phyloP scores from a whole-genome alignment of 192 early-diverging fungal species.

The Rhizoclosmatium globosum region DNA sequence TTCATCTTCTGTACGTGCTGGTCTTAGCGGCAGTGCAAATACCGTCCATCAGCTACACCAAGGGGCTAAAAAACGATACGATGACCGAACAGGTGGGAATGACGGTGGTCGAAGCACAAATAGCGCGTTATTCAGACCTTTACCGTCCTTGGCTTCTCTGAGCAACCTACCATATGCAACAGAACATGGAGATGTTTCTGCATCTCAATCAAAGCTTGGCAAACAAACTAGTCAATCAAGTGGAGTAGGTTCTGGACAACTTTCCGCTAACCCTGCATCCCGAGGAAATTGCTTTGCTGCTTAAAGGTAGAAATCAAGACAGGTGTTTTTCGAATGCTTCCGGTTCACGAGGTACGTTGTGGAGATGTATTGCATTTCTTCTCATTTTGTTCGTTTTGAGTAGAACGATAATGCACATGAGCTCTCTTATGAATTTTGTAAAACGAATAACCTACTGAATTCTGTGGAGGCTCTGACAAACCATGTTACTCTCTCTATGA shows the following conservation, averaged over 20 bases:
- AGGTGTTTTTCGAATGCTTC: slow-evolving; percentile 55
- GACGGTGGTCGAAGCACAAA: not conserved
- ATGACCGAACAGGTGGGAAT: not conserved
- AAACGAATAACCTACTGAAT: slow-evolving; percentile 29
- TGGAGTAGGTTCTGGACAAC: too few relatives aligned
- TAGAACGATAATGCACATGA: slow-evolving; percentile 37
- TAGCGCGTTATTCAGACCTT: not conserved
- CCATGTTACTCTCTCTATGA: slow-evolving; percentile 26
- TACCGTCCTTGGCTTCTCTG: not conserved
- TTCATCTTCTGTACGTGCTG: too few relatives aligned
- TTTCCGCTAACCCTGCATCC: too few relatives aligned
- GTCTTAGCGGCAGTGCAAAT: not conserved
- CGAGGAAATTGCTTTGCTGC: slow-evolving; percentile 49
- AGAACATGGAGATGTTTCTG: not conserved
- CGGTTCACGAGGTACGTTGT: slow-evolving; percentile 49
- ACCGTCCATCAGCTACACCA: not conserved
- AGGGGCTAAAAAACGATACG: not conserved
- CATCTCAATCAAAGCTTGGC: too few relatives aligned
- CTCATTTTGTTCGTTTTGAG: not conserved
- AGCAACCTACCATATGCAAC: not conserved
- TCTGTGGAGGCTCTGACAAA: slow-evolving; percentile 30
- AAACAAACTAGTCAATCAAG: too few relatives aligned
- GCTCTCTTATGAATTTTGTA: slow-evolving; percentile 35
- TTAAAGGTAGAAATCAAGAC: slow-evolving; percentile 55
- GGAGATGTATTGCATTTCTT: not conserved